A percentile compares a stretch with the other conserved stretches of the same genome.
These are phyloP conservation scores for Leptographium wingfieldii DNA, from an alignment of 2,329 filamentous ascomycete genomes.

Conservation along the genomic window DNA sequence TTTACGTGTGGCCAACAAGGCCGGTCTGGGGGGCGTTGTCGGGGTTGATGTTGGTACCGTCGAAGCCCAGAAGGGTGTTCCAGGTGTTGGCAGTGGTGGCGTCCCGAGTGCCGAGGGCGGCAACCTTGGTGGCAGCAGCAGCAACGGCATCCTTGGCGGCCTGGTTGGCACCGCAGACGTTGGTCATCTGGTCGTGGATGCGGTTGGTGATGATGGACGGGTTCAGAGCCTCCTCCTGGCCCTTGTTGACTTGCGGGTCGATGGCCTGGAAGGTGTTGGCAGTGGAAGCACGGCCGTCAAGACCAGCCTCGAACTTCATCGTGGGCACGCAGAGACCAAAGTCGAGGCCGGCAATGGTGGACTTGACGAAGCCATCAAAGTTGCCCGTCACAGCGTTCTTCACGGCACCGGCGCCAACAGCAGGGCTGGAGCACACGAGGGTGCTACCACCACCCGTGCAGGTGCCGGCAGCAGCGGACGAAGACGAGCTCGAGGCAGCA, in stretches of 20 bases:
- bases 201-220: slow-evolving; percentile 63
- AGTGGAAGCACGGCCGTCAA: slow-evolving; percentile 38
- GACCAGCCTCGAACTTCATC: slow-evolving; percentile 47
- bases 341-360: slow-evolving; percentile 22
- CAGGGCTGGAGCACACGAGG: slow-evolving; percentile 4
- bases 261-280: slow-evolving; percentile 58
- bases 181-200: slow-evolving; percentile 55
- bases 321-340: slow-evolving; percentile 42
- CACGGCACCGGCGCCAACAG: slow-evolving; percentile 8
- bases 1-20: slow-evolving; percentile 24
- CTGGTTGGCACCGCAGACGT: slow-evolving; percentile 50
- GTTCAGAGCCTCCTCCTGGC: slow-evolving; percentile 56
- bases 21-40: slow-evolving; percentile 24
- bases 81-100: slow-evolving; percentile 25
- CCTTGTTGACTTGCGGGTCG: slow-evolving; percentile 46
- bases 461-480: background rate
- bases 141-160: slow-evolving; percentile 42
- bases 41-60: slow-evolving; percentile 24
- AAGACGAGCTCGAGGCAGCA: background rate
- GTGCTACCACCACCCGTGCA: slow-evolving; percentile 7
- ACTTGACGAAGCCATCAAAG: slow-evolving; percentile 11
- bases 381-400: slow-evolving; percentile 10
- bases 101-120: slow-evolving; percentile 21
- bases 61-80: slow-evolving; percentile 29
- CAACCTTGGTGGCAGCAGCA: slow-evolving; percentile 32